Conservation (phyloP, 805 yeast genomes). For the Wilhelminamyces savonicus region DNA sequence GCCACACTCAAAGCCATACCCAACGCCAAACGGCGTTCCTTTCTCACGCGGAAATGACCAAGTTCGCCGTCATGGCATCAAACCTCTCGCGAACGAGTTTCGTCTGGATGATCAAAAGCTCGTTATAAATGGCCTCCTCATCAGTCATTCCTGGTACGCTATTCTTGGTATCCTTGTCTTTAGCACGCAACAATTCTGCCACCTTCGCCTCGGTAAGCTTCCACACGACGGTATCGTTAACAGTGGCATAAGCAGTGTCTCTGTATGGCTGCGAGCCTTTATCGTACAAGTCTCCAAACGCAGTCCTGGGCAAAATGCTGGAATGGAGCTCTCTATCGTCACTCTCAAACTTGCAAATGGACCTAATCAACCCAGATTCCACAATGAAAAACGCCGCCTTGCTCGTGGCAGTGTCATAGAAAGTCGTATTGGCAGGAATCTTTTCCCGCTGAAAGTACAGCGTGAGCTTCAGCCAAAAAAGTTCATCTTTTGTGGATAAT, state of each 20-base stretch:
- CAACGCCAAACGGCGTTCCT: too few species aligned
- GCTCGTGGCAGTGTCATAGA: conserved; percentile 40
- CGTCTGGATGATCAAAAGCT: conserved; percentile 55
- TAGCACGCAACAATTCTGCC: conserved; percentile 36
- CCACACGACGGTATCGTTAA: conserved; percentile 66
- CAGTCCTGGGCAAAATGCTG: conserved; percentile 62
- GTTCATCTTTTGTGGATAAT: conserved; percentile 38
- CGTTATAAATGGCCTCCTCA: conserved; percentile 53
- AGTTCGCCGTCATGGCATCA: conserved; percentile 69
- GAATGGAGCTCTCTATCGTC: conserved; percentile 31
- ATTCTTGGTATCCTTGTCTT: conserved; percentile 45
- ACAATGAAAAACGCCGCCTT: conserved; percentile 53
- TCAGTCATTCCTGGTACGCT: too few species aligned
- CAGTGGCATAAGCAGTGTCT: conserved; percentile 46
- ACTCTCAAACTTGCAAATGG: conserved; percentile 31
- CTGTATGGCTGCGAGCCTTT: conserved; percentile 33
- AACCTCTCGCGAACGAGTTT: conserved; percentile 64
- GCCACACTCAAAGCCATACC: too few species aligned
- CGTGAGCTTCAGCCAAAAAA: conserved; percentile 61
- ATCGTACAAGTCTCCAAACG: conserved; percentile 55
- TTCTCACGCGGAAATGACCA: conserved; percentile 61
- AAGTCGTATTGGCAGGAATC: conserved; percentile 38
- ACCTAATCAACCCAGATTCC: conserved; percentile 40
- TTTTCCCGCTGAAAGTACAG: conserved; percentile 45
- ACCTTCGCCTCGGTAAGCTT: conserved; percentile 44